phyloP scores from a whole-genome alignment of 345 rosid genomes.

The Mallotus nudiflorus region DNA sequence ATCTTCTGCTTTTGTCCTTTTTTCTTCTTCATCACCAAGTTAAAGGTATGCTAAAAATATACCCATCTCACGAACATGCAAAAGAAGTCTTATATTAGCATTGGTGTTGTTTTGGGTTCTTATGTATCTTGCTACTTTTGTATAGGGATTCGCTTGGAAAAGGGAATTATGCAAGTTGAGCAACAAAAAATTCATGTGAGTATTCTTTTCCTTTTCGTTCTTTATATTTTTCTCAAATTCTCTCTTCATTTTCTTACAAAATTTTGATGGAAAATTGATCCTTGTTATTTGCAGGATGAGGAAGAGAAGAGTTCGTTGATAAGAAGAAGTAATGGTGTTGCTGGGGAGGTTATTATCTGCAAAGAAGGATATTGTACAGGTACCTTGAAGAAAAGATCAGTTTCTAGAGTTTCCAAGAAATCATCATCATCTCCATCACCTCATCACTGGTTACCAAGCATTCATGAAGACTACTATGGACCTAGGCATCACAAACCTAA shows the following conservation, averaged over 20 bases:
- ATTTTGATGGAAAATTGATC: background rate
- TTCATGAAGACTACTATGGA: constrained; percentile 67
- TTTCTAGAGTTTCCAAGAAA: constrained; percentile 22
- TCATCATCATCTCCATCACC: constrained; percentile 15
- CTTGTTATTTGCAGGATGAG: constrained; percentile 10
- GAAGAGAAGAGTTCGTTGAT: background rate
- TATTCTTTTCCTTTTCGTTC: too few relatives aligned
- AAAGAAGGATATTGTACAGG: constrained; percentile 23
- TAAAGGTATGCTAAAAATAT: constrained; percentile 13
- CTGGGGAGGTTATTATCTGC: constrained; percentile 10
- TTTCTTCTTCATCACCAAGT: constrained; percentile 3
- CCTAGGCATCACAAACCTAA: constrained; percentile 50
- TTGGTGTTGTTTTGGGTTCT: background rate
- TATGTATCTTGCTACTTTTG: background rate
- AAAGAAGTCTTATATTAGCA: background rate
- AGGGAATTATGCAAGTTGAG: constrained; percentile 19
- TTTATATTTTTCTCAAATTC: background rate
- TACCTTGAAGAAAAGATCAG: constrained; percentile 17
- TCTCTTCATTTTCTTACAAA: background rate
- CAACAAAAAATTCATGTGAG: constrained; percentile 3
- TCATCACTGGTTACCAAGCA: constrained; percentile 37
- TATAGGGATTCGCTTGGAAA: constrained; percentile 24
- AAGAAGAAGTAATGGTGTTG: constrained; percentile 1
- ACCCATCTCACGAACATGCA: background rate
- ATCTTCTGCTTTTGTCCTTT: constrained; percentile 11